These are phyloP conservation scores for Penicillium simplicissimum DNA, from an alignment of 495 filamentous ascomycete genomes.

Conservation along the genomic window DNA sequence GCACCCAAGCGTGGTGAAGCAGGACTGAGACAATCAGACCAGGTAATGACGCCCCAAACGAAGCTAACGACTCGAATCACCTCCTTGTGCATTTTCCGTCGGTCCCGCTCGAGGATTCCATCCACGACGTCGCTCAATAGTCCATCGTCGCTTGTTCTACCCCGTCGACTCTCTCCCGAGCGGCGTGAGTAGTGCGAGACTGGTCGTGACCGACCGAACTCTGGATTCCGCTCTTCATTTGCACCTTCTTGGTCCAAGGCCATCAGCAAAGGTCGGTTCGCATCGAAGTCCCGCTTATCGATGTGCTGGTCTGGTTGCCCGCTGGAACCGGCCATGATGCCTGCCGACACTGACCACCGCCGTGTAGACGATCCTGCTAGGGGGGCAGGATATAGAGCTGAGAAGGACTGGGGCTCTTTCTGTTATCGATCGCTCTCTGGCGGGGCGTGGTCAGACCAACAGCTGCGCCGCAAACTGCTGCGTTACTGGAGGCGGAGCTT, in stretches of 20 bases:
- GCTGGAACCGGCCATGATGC: slow-evolving; percentile 34
- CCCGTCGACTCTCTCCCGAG: slow-evolving; percentile 14
- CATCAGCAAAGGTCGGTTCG: slow-evolving; percentile 47
- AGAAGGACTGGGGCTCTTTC: neutral
- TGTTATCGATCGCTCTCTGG: neutral
- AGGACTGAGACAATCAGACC: slow-evolving; percentile 35
- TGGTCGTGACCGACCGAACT: slow-evolving; percentile 18
- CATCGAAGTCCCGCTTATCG: slow-evolving; percentile 65
- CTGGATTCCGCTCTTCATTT: slow-evolving; percentile 13
- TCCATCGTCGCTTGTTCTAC: slow-evolving; percentile 47
- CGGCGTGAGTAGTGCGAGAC: slow-evolving; percentile 24
- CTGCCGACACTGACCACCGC: neutral
- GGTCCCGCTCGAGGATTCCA: slow-evolving; percentile 59
- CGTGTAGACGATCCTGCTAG: neutral
- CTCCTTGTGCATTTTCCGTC: slow-evolving; percentile 51
- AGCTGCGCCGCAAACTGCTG: neutral
- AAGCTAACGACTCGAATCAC: slow-evolving; percentile 57
- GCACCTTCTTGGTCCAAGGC: slow-evolving; percentile 33
- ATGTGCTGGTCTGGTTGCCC: slow-evolving; percentile 28
- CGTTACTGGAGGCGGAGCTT: slow-evolving; percentile 13
- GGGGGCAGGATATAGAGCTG: neutral
- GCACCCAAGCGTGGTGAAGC: neutral
- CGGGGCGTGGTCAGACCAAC: slow-evolving; percentile 1
- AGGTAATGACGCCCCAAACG: slow-evolving; percentile 60
- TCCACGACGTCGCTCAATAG: slow-evolving; percentile 62